These are phyloP conservation scores for Xylariales sp. DNA, from an alignment of 2,329 filamentous ascomycete species.

Conservation along the genomic window DNA sequence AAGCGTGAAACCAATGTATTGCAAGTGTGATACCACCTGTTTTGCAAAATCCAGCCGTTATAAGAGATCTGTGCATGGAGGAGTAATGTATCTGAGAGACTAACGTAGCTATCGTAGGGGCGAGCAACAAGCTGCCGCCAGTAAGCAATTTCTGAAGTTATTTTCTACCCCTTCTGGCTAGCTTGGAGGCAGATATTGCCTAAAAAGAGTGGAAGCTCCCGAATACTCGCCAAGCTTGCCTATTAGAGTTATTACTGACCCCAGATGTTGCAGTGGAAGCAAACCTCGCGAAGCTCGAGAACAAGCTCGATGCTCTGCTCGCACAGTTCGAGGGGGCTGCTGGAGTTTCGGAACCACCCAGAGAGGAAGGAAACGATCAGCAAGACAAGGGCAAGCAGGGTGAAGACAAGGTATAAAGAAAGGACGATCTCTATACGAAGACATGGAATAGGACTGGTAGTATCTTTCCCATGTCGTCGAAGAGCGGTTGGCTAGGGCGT, in stretches of 20 bases:
- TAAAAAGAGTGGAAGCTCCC: too few species aligned
- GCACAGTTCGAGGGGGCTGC: constrained; percentile 21
- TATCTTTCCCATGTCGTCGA: too few species aligned
- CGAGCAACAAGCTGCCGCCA: constrained; percentile 28
- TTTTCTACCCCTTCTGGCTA: too few species aligned
- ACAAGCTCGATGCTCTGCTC: constrained; percentile 27
- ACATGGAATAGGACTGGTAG: too few species aligned
- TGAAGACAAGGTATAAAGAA: not conserved
- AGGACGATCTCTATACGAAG: too few species aligned
- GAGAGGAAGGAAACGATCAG: constrained; percentile 9
- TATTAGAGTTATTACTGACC: too few species aligned
- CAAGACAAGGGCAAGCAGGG: constrained; percentile 8
- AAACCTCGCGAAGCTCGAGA: constrained; percentile 25
- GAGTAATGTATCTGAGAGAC: not conserved
- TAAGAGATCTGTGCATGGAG: too few species aligned
- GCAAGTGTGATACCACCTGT: constrained; percentile 3
- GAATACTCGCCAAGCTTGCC: too few species aligned
- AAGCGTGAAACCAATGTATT: constrained; percentile 10
- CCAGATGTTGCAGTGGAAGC: constrained; percentile 27
- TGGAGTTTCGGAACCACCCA: constrained; percentile 1
- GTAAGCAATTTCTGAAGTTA: too few species aligned
- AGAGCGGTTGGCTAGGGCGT: too few species aligned
- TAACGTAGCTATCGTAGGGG: constrained; percentile 17
- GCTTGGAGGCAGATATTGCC: too few species aligned
- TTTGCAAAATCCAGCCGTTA: too few species aligned